These are phyloP conservation scores for Astrephomene gubernaculifera DNA, from an alignment of 139 green algal genomes.

Conservation along the genomic window DNA sequence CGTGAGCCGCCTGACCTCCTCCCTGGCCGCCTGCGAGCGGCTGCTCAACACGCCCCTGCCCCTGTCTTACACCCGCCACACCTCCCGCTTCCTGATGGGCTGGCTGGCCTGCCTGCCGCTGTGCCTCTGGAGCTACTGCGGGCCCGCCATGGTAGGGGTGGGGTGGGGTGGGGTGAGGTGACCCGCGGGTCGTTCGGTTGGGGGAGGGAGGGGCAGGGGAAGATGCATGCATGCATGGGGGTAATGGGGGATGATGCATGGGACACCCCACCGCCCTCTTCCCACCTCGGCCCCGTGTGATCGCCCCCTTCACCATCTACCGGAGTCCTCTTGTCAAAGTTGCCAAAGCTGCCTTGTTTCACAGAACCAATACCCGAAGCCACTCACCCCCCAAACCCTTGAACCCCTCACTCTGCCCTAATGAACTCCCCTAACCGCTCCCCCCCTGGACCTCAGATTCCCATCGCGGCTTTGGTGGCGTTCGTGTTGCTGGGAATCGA, in stretches of 20 bases:
- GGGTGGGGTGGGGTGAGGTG: neutral
- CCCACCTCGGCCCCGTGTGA: too few relatives aligned
- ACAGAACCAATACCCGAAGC: too few relatives aligned
- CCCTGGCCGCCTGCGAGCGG: constrained; percentile 71
- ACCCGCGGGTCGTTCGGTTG: too few relatives aligned
- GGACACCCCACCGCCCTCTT: too few relatives aligned
- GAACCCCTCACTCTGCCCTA: neutral
- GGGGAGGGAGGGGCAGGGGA: too few relatives aligned
- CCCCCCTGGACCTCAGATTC: constrained; percentile 19
- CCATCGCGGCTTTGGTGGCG: constrained; percentile 57
- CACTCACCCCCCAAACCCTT: neutral
- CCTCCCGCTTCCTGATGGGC: constrained; percentile 65
- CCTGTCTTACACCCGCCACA: constrained; percentile 73
- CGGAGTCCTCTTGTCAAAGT: too few relatives aligned
- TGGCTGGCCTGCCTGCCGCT: constrained; percentile 68
- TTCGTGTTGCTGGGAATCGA: constrained; percentile 81
- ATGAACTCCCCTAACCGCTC: neutral
- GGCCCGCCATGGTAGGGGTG: constrained; percentile 46
- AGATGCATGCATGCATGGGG: too few relatives aligned
- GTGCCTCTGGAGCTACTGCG: constrained; percentile 59
- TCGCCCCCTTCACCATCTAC: too few relatives aligned
- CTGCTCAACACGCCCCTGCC: constrained; percentile 75
- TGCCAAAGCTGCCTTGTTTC: too few relatives aligned
- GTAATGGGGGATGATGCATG: too few relatives aligned
- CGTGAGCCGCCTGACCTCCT: constrained; percentile 73